Evolutionary conservation across 805 yeast species (phyloP), one percentile per base, ranked within the genome.

Genomic region (Yueomyces sp.): DNA sequence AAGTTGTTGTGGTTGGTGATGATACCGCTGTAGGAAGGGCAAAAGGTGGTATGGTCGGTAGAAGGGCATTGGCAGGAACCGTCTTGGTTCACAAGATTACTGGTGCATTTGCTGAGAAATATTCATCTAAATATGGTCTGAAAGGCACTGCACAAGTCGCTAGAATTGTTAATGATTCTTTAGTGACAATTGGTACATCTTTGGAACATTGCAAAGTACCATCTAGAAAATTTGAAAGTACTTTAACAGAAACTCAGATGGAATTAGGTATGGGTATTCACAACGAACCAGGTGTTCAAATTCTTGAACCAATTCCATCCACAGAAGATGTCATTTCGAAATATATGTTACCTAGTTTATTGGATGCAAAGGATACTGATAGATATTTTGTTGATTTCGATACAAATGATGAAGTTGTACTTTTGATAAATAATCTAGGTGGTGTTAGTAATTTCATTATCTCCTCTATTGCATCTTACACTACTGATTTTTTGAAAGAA

Each of bases 261-360:
- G 97, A 88, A 61, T 71, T 88, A 46, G 97, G 97, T 29, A 81
- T 88, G 79, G 97, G 97, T 39, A 88, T 88, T 47, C 97, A 88
- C 63, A 88, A 88, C 55, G 97, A 88, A 60, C 92, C 95, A 1
- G 96, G 96, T 48, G 79, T 79, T 45, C 69, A 73, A 54, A 54
- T 63, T 12, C 49, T 69, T 28, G 64, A 65, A 19, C 70, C 71
- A 43, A 76, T 88, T 52, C 96, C 96, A 28, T 59, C 75, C 0
- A 75, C 85, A 42, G 79, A 76, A 19, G 73, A 73, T 0, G 64
- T 90, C 32, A 67, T 78, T 40, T 59, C 70, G 30, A 66, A 69
- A 28, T 68, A 74, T 31, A 69, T 90, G 68, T 70, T 81, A 43
- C 68, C 77, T 39, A 76, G 76, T 54, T 63, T 88, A 46, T 56